A percentile compares a stretch with the other conserved stretches of the same genome.
Conservation (phyloP, 2,329 filamentous ascomycete genomes). For the Colletotrichum musae region DNA sequence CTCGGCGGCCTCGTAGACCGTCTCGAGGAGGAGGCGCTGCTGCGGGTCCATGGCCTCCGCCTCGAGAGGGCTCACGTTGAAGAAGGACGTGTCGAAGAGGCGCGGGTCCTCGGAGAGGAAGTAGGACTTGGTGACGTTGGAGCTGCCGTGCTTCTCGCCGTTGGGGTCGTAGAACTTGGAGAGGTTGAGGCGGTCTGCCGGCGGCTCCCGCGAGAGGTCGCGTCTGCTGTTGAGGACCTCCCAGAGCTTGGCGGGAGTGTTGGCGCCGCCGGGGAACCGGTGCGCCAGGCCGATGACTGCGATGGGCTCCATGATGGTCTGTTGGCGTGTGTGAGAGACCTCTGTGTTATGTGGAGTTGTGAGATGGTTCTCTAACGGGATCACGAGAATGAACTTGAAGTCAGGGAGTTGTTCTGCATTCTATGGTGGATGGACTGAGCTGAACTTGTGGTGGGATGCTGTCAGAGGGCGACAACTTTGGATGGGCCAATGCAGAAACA, state of each 20-base stretch:
- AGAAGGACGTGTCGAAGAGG: constrained; percentile 48
- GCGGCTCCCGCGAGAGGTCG: constrained; percentile 17
- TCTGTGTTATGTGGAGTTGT: no score
- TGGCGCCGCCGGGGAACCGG: constrained; percentile 31
- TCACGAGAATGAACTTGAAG: no score
- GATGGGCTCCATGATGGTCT: constrained; percentile 41
- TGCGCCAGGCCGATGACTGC: constrained; percentile 26
- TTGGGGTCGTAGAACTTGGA: constrained; percentile 30
- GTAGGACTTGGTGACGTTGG: constrained; percentile 43
- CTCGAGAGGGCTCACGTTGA: constrained; percentile 46
- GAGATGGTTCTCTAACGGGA: no score
- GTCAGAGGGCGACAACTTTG: no score
- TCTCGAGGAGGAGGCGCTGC: constrained; percentile 51
- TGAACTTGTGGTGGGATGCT: no score
- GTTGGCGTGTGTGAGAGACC: not conserved
- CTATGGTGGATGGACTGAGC: no score
- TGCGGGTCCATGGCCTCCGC: constrained; percentile 52
- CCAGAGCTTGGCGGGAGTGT: constrained; percentile 33
- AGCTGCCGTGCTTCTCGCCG: constrained; percentile 43
- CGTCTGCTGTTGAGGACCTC: constrained; percentile 11
- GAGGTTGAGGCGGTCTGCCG: constrained; percentile 26
- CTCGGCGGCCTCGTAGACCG: constrained; percentile 52
- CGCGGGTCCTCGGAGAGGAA: constrained; percentile 43
- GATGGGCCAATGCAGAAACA: no score
- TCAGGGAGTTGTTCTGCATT: no score